Base-by-base conservation (phyloP, 148 eudicot genomes). In the Vaccinium corymbosum region DNA sequence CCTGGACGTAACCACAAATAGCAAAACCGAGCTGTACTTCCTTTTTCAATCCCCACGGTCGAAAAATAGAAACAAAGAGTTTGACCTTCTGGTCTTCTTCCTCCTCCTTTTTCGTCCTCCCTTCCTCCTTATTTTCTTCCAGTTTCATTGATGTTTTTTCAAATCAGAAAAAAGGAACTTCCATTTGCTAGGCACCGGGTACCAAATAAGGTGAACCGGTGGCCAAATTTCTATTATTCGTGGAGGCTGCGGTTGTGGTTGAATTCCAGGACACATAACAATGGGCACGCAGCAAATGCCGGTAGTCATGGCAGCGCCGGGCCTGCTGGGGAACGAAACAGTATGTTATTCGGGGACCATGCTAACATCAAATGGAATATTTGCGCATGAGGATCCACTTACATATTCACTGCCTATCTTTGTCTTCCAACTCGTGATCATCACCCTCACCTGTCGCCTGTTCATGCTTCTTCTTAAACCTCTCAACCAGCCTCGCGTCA, bases 341-440 rank as follows among this genome's bases (percentile, higher is more conserved):
- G 78, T 70, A 6, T 79, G 86, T 71, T 84, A 84, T 55, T 66
- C 87, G 3, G 4, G 82, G 48, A 81, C 75, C 42, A 81, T 81
- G 87, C 56, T 81, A 2, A 77, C 87, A 25, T 27, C 89, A 4
- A 83, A 88, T 27, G 89, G 89, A 15, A 50, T 88, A n/a, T 88
- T 71, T 72, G 83, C 79, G 42, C 55, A 76, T 0, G 90, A 88
- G 19, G 35, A 72, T 35, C 90, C 90, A 7, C 3, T 88, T 22
- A 38, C 56, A 2, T 88, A 27, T 64, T 32, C 90, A 35, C 52
- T 88, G 27, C 86, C 90, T 1, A 62, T 72, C 1, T 81, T 83
- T 77, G 4, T 86, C 42, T n/a, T 86, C 15, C 90, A 88, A 71
- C 10, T 77, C 17, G 1, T 76, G 62, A 2, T 86, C 27, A 38